phyloP scores from a whole-genome alignment of 768 basidiomycete genomes.

The Hirschioporus abietinus region DNA sequence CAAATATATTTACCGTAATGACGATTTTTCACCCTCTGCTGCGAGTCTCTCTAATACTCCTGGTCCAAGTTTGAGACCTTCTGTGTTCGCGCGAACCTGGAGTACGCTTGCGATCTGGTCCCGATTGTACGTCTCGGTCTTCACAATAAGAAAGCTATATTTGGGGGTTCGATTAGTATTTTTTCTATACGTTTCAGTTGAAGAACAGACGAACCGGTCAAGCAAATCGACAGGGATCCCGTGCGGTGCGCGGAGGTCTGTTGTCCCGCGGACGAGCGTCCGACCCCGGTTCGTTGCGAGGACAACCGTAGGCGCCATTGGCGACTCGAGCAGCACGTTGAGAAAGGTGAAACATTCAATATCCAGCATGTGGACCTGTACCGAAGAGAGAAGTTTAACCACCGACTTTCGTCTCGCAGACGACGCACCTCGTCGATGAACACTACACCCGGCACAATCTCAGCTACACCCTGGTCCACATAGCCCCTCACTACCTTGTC shows the following conservation, averaged over 20 bases:
- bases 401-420: background rate
- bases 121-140: conserved; percentile 76
- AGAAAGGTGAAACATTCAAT: conserved; percentile 99
- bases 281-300: conserved; percentile 95
- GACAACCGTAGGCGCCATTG: conserved; percentile 96
- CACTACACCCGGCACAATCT: conserved; percentile 95
- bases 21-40: conserved; percentile 74
- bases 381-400: background rate
- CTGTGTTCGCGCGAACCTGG: conserved; percentile 78
- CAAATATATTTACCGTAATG: conserved; percentile 55
- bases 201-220: conserved; percentile 58
- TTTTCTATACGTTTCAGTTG: conserved; percentile 2
- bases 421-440: conserved; percentile 92
- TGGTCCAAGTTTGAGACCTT: conserved; percentile 70
- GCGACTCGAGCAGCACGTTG: conserved; percentile 90
- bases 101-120: conserved; percentile 87
- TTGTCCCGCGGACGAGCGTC: conserved; percentile 87
- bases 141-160: conserved; percentile 86
- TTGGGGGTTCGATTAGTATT: no score
- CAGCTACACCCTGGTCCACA: conserved; percentile 97
- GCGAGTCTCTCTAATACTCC: conserved; percentile 80
- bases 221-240: conserved; percentile 92
- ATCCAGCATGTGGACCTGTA: conserved; percentile 97
- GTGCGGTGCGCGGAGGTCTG: conserved; percentile 86
- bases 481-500: conserved; percentile 97